These are phyloP conservation scores for Scleromitrula shiraiana DNA, from an alignment of 2,329 filamentous ascomycete species.

Conservation along the genomic window DNA sequence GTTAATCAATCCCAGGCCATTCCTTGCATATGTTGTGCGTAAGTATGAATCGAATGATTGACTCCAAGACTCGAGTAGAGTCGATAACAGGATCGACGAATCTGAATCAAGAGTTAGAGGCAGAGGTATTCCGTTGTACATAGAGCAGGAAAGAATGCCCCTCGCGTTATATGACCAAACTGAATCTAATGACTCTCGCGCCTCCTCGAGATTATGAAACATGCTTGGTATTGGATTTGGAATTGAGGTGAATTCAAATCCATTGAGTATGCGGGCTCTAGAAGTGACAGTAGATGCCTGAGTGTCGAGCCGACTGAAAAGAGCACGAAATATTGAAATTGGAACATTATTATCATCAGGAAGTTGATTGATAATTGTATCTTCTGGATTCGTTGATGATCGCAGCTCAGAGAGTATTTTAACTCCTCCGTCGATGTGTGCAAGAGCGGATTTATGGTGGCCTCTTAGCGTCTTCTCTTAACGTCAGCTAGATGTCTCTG, in stretches of 20 bases:
- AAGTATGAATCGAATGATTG: background rate
- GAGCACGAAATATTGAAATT: conserved; percentile 8
- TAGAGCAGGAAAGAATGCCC: conserved; percentile 4
- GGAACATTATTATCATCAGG: conserved; percentile 4
- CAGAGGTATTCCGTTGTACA: conserved; percentile 3
- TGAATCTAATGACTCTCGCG: conserved; percentile 5
- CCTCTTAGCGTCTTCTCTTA: conserved; percentile 12
- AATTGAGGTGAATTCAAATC: background rate
- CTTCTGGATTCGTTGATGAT: background rate
- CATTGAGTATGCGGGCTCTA: conserved; percentile 1
- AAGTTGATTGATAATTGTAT: background rate
- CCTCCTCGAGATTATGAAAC: background rate
- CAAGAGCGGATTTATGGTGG: conserved; percentile 12
- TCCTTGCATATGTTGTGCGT: background rate
- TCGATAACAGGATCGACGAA: background rate
- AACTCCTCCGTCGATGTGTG: conserved; percentile 15
- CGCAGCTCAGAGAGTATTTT: conserved; percentile 15
- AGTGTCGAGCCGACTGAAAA: conserved; percentile 13
- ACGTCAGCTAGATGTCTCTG: background rate
- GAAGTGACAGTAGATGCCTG: conserved; percentile 10
- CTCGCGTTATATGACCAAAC: conserved; percentile 3
- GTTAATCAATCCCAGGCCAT: background rate
- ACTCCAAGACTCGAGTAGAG: conserved; percentile 1
- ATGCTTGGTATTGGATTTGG: background rate
- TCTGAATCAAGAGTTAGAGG: background rate